Evolutionary conservation across 345 rosid genomes (phyloP).

Genomic region (Mercurialis annua): DNA sequence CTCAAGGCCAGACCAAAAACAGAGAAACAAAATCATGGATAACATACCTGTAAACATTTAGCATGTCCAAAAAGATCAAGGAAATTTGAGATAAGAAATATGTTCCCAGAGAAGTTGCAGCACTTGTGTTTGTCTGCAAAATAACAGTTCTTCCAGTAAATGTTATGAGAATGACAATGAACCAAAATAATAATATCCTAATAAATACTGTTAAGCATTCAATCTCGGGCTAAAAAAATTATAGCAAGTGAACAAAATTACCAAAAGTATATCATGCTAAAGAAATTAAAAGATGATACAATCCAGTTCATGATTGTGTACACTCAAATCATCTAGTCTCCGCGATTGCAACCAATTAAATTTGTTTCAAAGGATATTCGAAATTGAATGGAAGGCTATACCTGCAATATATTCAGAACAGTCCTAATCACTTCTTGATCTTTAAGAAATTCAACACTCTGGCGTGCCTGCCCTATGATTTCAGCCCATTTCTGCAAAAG

Average conservation of each 20-base stretch:
- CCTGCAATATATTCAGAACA: constrained; percentile 96
- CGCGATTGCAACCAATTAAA: neutral
- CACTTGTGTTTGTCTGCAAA: constrained; percentile 98
- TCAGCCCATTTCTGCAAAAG: constrained; percentile 89
- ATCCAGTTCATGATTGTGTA: neutral
- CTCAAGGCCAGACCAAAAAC: constrained; percentile 3
- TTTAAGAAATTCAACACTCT: constrained; percentile 85
- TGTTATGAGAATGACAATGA: neutral
- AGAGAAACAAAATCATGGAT: neutral
- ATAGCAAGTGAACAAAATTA: too few species aligned
- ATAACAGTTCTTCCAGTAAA: constrained; percentile 13
- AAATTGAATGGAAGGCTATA: constrained; percentile 10
- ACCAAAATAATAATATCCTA: too few species aligned
- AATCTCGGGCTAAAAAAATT: neutral
- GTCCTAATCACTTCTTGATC: constrained; percentile 87
- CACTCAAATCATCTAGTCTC: neutral
- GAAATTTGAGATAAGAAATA: constrained; percentile 85
- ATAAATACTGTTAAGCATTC: too few species aligned
- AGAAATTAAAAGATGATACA: neutral
- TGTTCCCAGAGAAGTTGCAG: constrained; percentile 88
- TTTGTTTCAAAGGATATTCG: neutral
- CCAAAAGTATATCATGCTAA: neutral
- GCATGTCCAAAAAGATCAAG: constrained; percentile 93
- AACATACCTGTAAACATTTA: constrained; percentile 88
- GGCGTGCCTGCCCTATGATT: constrained; percentile 92